Percentiles rank a stretch among this genome's conserved stretches.
Evolutionary conservation across 495 filamentous ascomycete genomes (phyloP).

Genomic region (Pseudomonodictys pantanalensis): DNA sequence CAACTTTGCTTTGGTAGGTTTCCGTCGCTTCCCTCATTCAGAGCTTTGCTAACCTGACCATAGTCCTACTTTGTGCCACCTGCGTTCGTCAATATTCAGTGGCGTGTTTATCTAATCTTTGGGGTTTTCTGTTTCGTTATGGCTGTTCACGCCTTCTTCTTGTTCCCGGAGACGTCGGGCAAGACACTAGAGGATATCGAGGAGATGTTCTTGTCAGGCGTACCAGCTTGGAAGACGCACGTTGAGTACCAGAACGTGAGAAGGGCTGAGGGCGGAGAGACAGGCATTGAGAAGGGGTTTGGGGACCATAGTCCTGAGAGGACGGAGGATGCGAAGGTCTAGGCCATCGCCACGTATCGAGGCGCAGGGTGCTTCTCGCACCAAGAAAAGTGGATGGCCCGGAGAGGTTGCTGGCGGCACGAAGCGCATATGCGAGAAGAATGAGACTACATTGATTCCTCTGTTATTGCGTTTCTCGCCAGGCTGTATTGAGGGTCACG

Average conservation of each 20-base stretch:
- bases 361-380: no score
- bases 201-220: conserved; percentile 22
- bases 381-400: no score
- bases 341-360: no score
- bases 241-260: conserved; percentile 17
- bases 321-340: not conserved
- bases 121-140: conserved; percentile 32
- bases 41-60: no score
- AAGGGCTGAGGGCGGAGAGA: conserved; percentile 6
- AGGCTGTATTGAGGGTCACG: no score
- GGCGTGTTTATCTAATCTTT: conserved; percentile 48
- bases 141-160: conserved; percentile 30
- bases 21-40: no score
- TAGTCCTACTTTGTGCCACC: conserved; percentile 72
- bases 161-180: conserved; percentile 32
- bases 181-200: conserved; percentile 36
- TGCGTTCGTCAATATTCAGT: conserved; percentile 68
- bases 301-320: not conserved
- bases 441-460: not conserved
- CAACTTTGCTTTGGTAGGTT: conserved; percentile 80
- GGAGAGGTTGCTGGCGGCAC: not conserved
- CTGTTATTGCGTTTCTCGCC: not conserved
- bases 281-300: conserved; percentile 8
- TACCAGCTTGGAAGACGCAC: conserved; percentile 31
- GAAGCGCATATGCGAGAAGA: not conserved